Percentiles rank a stretch among this genome's conserved stretches.
These are phyloP conservation scores for Leccinum boreale DNA, from an alignment of 768 basidiomycete species.

Conservation along the genomic window DNA sequence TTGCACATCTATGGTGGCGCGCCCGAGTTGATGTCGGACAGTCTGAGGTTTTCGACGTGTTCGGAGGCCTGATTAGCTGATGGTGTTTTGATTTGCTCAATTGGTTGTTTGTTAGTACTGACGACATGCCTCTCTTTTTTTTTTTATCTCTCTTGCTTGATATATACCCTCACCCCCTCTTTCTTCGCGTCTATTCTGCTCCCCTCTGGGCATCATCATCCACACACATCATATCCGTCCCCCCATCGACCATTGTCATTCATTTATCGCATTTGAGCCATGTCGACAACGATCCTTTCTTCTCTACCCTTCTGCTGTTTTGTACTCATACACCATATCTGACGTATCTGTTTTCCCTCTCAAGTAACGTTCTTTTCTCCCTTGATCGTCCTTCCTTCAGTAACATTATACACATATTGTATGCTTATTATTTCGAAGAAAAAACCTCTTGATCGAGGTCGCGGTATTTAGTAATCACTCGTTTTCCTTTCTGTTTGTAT, in stretches of 20 bases:
- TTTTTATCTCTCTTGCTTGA: neutral
- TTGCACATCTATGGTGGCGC: constrained; percentile 44
- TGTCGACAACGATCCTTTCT: neutral
- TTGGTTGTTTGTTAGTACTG: neutral
- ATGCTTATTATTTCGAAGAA: neutral
- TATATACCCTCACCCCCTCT: neutral
- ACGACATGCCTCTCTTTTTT: neutral
- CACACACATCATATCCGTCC: neutral
- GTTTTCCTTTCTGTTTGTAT: neutral
- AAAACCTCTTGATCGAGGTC: neutral
- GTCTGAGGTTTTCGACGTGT: constrained; percentile 34
- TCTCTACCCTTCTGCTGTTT: neutral
- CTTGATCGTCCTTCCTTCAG: neutral
- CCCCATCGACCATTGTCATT: neutral
- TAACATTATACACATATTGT: neutral
- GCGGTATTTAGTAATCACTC: neutral
- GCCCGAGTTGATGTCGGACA: constrained; percentile 42
- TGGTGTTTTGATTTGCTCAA: neutral
- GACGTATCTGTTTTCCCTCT: neutral
- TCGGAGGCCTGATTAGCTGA: constrained; percentile 15
- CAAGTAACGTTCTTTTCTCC: neutral
- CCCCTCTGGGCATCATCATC: neutral
- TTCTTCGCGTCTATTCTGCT: neutral
- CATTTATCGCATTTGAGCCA: neutral
- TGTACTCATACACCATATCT: neutral